phyloP scores from a whole-genome alignment of 1,284 basidiomycete genomes.

The Naganishia sp. region DNA sequence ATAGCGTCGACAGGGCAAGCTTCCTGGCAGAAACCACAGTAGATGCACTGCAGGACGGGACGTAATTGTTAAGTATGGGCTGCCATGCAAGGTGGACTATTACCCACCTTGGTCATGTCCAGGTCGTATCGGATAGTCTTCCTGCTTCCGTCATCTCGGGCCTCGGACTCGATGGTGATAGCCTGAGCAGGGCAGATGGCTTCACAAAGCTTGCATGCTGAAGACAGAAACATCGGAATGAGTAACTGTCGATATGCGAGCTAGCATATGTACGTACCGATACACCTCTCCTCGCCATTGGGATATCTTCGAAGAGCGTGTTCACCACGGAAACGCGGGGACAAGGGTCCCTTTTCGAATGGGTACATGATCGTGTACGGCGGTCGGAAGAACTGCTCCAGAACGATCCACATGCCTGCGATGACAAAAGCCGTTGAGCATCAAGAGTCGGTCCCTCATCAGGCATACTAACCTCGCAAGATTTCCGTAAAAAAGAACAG shows the following conservation, averaged over 20 bases:
- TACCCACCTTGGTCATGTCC: constrained; percentile 68
- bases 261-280: constrained; percentile 63
- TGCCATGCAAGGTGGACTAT: too few relatives aligned
- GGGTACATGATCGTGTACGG: constrained; percentile 91
- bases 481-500: constrained; percentile 99
- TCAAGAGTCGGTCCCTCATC: not conserved
- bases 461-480: constrained; percentile 69
- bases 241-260: not conserved
- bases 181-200: constrained; percentile 99
- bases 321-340: constrained; percentile 97
- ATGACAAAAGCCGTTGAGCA: not conserved
- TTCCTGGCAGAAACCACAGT: constrained; percentile 98
- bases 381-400: constrained; percentile 95
- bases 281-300: constrained; percentile 97
- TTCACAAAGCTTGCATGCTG: constrained; percentile 98
- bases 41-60: constrained; percentile 68
- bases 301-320: constrained; percentile 98
- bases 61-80: too few relatives aligned
- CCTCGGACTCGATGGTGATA: constrained; percentile 98
- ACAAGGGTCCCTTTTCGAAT: constrained; percentile 97
- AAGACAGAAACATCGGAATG: not conserved
- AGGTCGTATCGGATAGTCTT: constrained; percentile 98
- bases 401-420: constrained; percentile 97
- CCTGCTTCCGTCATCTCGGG: constrained; percentile 90
- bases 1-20: constrained; percentile 99